These are phyloP conservation scores for Buddleja alternifolia DNA, from an alignment of 257 asterid species.

Conservation along the genomic window DNA sequence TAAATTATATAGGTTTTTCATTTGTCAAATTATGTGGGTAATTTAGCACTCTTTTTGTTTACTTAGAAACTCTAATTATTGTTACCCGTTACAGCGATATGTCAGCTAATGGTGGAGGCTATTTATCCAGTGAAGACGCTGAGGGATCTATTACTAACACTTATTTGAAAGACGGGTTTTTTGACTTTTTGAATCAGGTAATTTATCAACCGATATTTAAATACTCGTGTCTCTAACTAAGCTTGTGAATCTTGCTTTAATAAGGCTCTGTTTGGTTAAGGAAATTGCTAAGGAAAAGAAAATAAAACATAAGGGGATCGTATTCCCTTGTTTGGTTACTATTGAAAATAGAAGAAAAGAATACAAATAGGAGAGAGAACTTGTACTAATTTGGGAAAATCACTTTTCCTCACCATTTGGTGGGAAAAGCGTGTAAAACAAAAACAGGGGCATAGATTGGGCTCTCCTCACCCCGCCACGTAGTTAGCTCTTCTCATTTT, in stretches of 20 bases:
- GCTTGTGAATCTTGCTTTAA: neutral
- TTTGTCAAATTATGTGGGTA: neutral
- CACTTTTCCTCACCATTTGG: too few relatives aligned
- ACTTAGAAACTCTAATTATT: constrained; percentile 15
- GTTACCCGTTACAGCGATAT: constrained; percentile 43
- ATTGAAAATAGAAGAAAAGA: too few relatives aligned
- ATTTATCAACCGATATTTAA: neutral
- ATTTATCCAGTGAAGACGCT: constrained; percentile 71
- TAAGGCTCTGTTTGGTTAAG: neutral
- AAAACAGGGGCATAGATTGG: too few relatives aligned
- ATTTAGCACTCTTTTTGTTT: constrained; percentile 5
- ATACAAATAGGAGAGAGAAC: too few relatives aligned
- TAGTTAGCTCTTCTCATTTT: too few relatives aligned
- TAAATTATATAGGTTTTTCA: neutral
- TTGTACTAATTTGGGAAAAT: too few relatives aligned
- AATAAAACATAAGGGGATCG: too few relatives aligned
- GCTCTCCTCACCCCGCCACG: too few relatives aligned
- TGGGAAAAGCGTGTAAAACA: too few relatives aligned
- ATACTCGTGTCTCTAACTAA: neutral
- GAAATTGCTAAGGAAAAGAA: too few relatives aligned
- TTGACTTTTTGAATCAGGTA: constrained; percentile 80
- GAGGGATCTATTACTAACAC: constrained; percentile 47
- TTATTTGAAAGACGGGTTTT: constrained; percentile 70
- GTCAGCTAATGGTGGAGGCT: constrained; percentile 58
- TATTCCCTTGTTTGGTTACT: too few relatives aligned